Evolutionary conservation across 1,284 basidiomycete species (phyloP), one percentile per base, ranked within the genome.

Genomic region (Ustilago shanxiensis): DNA sequence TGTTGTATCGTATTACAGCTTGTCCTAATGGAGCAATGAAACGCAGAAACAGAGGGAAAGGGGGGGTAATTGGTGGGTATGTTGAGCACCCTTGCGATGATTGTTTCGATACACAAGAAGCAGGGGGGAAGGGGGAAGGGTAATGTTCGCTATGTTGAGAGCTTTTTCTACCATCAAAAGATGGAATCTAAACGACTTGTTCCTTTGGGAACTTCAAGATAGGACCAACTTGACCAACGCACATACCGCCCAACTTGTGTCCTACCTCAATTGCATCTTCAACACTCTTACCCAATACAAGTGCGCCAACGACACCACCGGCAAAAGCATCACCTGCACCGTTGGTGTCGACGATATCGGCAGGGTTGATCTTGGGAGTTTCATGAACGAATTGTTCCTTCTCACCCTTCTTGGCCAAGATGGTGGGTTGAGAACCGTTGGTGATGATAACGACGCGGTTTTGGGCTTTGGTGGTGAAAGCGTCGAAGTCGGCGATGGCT

Each of bases 311-410:
- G 89, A 98, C 95, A 54, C 94, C 97, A 73, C 97, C 97, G n/a
- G 95, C 95, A 82, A 99, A 99, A 58, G 95, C 95, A 87, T 99
- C 97, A 59, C 97, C 97, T n/a, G 97, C 97, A 60, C 94, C 97
- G 88, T 99, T 99, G 65, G 97, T 99, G 87, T 99, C 97, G 67
- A 98, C 92, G 81, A 99, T 86, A 60, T 85, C 74, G 50, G 74
- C 64, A 6, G 83, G 72, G 65, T 79, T 66, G 50, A 86, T 79
- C 87, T 89, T 89, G 87, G 83, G 88, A 84, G 87, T 89, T 86
- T 59, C 79, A 86, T 88, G 88, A 11, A 86, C 66, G 57, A 80
- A 80, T 26, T 90, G 89, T 3, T 90, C 88, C 14, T 90, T 88
- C 14, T 73, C 64, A 45, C 88, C 89, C 31, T 90, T 89, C 20